phyloP scores from a whole-genome alignment of 2,329 filamentous ascomycete species.

The Stagonosporopsis tanaceti region DNA sequence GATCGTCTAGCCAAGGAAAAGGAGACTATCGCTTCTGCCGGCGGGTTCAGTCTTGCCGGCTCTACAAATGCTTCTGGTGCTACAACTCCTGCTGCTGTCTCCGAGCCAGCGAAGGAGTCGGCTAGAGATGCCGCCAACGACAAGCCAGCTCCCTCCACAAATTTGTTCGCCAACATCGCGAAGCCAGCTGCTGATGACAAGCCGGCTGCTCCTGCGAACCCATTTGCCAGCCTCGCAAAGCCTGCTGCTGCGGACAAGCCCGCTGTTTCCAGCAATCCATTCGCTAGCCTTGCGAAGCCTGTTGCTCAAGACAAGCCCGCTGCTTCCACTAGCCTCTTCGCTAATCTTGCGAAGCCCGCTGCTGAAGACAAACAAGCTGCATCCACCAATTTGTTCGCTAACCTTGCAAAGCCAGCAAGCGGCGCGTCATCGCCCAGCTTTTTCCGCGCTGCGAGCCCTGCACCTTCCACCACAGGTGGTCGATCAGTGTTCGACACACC shows the following conservation, averaged over 20 bases:
- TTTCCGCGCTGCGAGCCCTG: slow-evolving; percentile 41
- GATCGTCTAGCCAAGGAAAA: slow-evolving; percentile 40
- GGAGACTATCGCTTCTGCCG: slow-evolving; percentile 30
- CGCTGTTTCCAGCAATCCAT: slow-evolving; percentile 1
- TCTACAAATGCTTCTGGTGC: slow-evolving; percentile 15
- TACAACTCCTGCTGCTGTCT: slow-evolving; percentile 8
- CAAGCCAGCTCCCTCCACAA: slow-evolving; percentile 23
- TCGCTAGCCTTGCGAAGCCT: slow-evolving; percentile 17
- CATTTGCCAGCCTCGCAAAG: slow-evolving; percentile 21
- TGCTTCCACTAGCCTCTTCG: too few relatives aligned
- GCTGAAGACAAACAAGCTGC: slow-evolving; percentile 21
- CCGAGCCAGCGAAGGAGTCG: slow-evolving; percentile 5
- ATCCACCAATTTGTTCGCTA: slow-evolving; percentile 27
- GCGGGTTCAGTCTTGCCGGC: slow-evolving; percentile 30
- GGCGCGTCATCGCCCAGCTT: slow-evolving; percentile 35
- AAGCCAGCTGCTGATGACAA: slow-evolving; percentile 10
- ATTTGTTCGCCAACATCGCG: slow-evolving; percentile 26
- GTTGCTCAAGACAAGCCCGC: too few relatives aligned
- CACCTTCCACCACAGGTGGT: slow-evolving; percentile 38
- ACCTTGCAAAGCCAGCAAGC: slow-evolving; percentile 30
- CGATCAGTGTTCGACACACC: slow-evolving; percentile 44
- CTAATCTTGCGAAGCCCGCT: neutral
- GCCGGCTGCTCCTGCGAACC: slow-evolving; percentile 11
- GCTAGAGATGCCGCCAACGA: neutral
- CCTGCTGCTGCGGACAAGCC: neutral